A percentile compares a stretch with the other conserved stretches of the same genome.
phyloP scores from a whole-genome alignment of 179 eudicot genomes.

The Carnegiea gigantea region DNA sequence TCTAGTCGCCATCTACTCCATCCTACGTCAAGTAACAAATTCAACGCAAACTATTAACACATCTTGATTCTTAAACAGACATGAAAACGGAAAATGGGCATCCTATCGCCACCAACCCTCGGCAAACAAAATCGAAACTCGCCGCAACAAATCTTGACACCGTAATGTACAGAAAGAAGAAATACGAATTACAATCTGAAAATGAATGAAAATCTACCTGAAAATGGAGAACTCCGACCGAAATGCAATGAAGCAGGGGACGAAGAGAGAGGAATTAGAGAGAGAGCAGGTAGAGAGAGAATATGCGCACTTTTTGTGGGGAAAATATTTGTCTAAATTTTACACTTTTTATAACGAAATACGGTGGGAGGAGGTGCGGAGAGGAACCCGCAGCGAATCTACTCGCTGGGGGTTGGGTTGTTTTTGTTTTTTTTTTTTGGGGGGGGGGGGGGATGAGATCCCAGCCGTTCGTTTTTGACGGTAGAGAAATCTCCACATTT shows the following conservation, averaged over 20 bases:
- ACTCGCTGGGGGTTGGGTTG: not conserved
- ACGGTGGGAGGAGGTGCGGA: not conserved
- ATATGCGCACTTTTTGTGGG: not conserved
- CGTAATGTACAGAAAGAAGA: not conserved
- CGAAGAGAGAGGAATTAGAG: not conserved
- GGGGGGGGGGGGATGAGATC: not conserved
- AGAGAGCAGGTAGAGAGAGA: not conserved
- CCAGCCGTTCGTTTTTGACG: not conserved
- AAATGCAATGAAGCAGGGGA: not conserved
- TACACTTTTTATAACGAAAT: not conserved
- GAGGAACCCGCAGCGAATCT: slow-evolving; percentile 3
- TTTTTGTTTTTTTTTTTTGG: no score
- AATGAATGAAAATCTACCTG: not conserved
- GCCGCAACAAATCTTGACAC: not conserved
- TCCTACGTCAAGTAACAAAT: not conserved
- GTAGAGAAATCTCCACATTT: not conserved
- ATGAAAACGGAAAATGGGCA: not conserved
- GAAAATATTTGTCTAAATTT: slow-evolving; percentile 2
- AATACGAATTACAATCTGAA: not conserved
- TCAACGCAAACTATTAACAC: not conserved
- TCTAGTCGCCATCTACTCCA: not conserved
- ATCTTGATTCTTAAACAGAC: not conserved
- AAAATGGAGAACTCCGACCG: not conserved
- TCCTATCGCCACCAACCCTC: not conserved
- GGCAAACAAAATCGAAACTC: not conserved